Evolutionary conservation across 306 rosid genomes (phyloP), one percentile per base, ranked within the genome.

Genomic region (Acacia crassicarpa): DNA sequence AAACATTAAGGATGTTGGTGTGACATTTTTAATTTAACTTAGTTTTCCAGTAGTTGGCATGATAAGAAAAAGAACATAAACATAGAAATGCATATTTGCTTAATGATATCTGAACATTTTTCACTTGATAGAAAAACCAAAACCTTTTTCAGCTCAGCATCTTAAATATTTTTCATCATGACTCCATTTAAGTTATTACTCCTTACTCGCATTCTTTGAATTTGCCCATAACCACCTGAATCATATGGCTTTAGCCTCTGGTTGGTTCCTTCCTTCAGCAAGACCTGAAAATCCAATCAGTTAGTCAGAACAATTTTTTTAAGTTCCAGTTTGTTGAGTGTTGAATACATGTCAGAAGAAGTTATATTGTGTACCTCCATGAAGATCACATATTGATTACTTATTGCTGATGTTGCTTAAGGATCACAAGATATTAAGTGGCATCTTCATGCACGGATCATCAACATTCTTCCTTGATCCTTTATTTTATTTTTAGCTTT

Each of bases 391-490:
- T 49, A 3, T 48, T 4, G 19, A 46, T 80, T 72, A 32, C 22
- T 22, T 11, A 66, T 38, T 49, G 27, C 32, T 23, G 32, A 58
- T 54, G 80, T 53, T 74, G 54, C 68, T 51, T 69, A n/a, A 41
- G 81, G 46, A 43, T 68, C 58, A 68, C 33, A 58, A 59, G 46
- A 14, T 53, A 54, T 5, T 14, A 70, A 75, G 62, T 30, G 43
- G 30, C 53, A 54, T 67, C 76, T 25, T 48, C 35, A 4, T 68
- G 54, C 70, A 32, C 45, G 11, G 62, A 53, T 40, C 12, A 1
- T 44, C 77, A 70, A 44, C 72, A 45, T 58, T 56, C 72, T 68
- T 67, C 77, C 43, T 83, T 46, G n/a, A 22, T 45, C 74, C 20
- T 19, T 70, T 71, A 4, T 22, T 22, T 70, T 17, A 30, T 41